Evolutionary conservation across 192 early-diverging fungal species (phyloP).

Genomic region (Thamnidium elegans): DNA sequence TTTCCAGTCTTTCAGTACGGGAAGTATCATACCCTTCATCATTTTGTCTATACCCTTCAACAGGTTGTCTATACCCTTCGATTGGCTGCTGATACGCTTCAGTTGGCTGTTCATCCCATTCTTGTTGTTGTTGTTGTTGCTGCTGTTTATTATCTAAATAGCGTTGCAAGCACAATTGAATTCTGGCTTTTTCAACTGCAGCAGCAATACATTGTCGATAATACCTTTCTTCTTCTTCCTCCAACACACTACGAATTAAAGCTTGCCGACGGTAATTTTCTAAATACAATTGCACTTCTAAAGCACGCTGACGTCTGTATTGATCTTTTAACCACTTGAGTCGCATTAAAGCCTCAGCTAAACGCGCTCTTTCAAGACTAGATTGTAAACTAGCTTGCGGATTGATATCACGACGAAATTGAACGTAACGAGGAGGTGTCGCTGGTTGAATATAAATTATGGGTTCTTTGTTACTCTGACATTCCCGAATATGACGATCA

Average conservation of each 20-base stretch:
- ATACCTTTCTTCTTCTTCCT: slow-evolving; percentile 6
- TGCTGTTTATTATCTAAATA: background rate
- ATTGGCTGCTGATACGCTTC: background rate
- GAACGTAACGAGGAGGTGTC: background rate
- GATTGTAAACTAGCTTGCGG: background rate
- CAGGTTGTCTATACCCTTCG: background rate
- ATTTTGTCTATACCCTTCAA: too few species aligned
- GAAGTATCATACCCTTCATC: background rate
- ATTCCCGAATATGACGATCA: background rate
- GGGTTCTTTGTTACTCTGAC: too few species aligned
- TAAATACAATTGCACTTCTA: slow-evolving; percentile 5
- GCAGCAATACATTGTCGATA: slow-evolving; percentile 16
- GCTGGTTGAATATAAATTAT: background rate
- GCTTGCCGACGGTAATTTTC: slow-evolving; percentile 3
- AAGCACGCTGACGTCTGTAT: slow-evolving; percentile 10
- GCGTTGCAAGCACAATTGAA: background rate
- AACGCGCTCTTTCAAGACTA: slow-evolving; percentile 2
- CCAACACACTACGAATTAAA: background rate
- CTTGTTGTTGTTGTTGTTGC: too few species aligned
- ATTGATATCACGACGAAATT: slow-evolving; percentile 9
- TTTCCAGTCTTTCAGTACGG: background rate
- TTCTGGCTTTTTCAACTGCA: slow-evolving; percentile 2
- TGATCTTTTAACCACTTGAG: slow-evolving; percentile 1
- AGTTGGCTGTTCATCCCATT: background rate
- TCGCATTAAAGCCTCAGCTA: slow-evolving; percentile 3